Conservation (phyloP, 2,329 filamentous ascomycete species). For the Knoxdaviesia proteae region DNA sequence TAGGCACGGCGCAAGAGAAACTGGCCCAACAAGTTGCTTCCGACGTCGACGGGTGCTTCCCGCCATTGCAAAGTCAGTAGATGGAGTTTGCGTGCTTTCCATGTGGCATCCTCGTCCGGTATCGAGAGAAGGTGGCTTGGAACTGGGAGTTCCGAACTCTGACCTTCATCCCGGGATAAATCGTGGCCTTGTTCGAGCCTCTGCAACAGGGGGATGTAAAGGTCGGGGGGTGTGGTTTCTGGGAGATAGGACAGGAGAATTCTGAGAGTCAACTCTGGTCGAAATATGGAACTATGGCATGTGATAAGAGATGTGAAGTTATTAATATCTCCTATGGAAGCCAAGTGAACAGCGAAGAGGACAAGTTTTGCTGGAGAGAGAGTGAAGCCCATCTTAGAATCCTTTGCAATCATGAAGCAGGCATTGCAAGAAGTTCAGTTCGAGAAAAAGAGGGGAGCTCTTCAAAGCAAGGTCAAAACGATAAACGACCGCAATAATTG, state of each 20-base stretch:
- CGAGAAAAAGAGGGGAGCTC: conserved; percentile 8
- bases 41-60: conserved; percentile 22
- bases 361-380: conserved; percentile 48
- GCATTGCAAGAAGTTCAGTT: too few species aligned
- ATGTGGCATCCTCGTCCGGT: conserved; percentile 41
- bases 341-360: conserved; percentile 51
- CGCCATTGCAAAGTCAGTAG: conserved; percentile 35
- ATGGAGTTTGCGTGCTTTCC: conserved; percentile 39
- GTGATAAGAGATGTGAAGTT: conserved; percentile 39
- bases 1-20: conserved; percentile 51
- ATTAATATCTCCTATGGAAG: conserved; percentile 42
- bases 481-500: too few species aligned
- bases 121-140: conserved; percentile 32
- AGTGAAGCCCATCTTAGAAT: conserved; percentile 13
- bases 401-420: too few species aligned
- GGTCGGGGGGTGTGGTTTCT: conserved; percentile 41
- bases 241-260: conserved; percentile 62
- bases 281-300: conserved; percentile 34
- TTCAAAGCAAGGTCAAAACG: not conserved
- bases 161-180: conserved; percentile 9
- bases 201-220: conserved; percentile 40
- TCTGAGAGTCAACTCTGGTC: conserved; percentile 43
- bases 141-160: conserved; percentile 27
- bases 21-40: conserved; percentile 32
- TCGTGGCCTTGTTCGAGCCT: conserved; percentile 30